Evolutionary conservation across 148 eudicot species (phyloP).

Genomic region (Beta vulgaris): DNA sequence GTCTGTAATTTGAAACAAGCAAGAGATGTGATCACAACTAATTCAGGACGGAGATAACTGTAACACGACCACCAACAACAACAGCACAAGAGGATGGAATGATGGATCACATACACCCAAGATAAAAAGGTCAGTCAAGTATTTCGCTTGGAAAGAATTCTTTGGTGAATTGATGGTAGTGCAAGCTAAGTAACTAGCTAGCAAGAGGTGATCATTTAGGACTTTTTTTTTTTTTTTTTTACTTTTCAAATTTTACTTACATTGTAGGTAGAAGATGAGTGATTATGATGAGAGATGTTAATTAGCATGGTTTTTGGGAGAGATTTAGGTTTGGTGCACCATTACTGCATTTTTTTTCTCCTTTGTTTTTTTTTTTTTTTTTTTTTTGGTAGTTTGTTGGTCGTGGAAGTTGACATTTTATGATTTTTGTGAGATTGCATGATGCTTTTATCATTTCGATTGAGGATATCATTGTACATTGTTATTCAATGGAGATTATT

Average conservation of each 20-base stretch:
- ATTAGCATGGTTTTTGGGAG: slow-evolving; percentile 24
- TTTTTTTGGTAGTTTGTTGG: slow-evolving; percentile 10
- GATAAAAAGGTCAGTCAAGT: slow-evolving; percentile 13
- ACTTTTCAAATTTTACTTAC: neutral
- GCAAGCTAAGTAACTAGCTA: slow-evolving; percentile 7
- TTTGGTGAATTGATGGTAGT: slow-evolving; percentile 17
- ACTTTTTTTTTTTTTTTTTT: slow-evolving; percentile 7
- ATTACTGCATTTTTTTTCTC: neutral
- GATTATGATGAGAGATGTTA: slow-evolving; percentile 1
- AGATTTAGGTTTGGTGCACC: slow-evolving; percentile 26
- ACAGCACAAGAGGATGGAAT: neutral
- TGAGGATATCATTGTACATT: slow-evolving; percentile 25
- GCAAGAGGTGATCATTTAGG: slow-evolving; percentile 1
- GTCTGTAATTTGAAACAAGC: neutral
- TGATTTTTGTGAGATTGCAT: slow-evolving; percentile 7
- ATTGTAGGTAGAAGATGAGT: slow-evolving; percentile 22
- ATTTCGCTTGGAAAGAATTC: slow-evolving; percentile 1
- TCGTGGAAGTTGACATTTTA: neutral
- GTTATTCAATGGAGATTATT: slow-evolving; percentile 31
- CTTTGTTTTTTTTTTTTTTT: neutral
- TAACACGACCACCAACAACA: neutral
- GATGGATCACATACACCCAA: neutral
- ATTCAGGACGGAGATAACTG: neutral
- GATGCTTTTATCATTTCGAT: neutral
- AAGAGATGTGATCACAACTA: slow-evolving; percentile 3